Evolutionary conservation across 768 basidiomycete species (phyloP), one percentile per base, ranked within the genome.

Genomic region (Tephrocybe rancida): DNA sequence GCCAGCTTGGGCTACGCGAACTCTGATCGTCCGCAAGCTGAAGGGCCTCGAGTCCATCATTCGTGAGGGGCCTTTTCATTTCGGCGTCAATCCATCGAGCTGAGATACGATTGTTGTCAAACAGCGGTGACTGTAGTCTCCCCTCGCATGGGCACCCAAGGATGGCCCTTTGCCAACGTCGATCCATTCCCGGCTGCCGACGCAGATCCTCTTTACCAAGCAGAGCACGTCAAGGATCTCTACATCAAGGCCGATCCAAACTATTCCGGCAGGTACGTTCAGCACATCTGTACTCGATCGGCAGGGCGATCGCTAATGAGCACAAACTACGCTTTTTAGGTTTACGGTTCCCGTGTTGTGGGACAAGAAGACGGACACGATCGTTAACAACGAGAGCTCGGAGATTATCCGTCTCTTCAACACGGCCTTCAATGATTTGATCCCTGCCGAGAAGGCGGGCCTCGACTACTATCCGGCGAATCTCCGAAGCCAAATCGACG

Each of bases 351-450:
- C 95, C 5, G 71, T 93, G 29, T 77, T 99, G 5, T 99, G 93
- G 92, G 97, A 98, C 73, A 95, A 86, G 75, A 91, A 95, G 69
- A 73, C 67, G 38, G 73, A 87, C 41, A 89, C 88, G 35, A 89
- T 98, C 60, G 97, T 99, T 53, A 98, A 94, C 76, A 98, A 98
- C 67, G 96, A 99, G 67, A 88, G 86, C 59, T 86, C 90, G 2
- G 96, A 98, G 72, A 95, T 98, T 66, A 93, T 98, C 64, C 87
- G 96, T 52, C 90, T 96, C 7, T 82, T 98, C 73, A 98, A 99
- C 71, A 78, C 80, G 6, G 87, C 81, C 1, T 95, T 96, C 75
- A 86, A 97, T 67, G 75, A 86, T 19, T 61, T 88, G 18, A 53
- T 97, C 6, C 79, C 90, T 3, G 67, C 76, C 1, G 87, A 89